These are phyloP conservation scores for Gracilaria vermiculophylla DNA, from an alignment of 23 red algal species.

Conservation along the genomic window DNA sequence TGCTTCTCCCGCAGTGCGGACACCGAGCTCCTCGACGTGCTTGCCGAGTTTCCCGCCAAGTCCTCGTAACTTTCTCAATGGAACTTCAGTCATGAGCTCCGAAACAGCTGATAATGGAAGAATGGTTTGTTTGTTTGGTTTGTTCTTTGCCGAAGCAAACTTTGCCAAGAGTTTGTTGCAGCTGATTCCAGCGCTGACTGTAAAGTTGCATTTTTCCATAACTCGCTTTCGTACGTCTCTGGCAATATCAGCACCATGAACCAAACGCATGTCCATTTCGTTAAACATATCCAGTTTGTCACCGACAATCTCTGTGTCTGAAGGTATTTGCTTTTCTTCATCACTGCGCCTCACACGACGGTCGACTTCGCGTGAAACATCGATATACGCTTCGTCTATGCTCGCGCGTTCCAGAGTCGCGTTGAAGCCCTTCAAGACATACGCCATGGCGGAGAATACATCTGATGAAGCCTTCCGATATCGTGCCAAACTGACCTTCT, in stretches of 20 bases:
- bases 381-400: constrained; percentile 97
- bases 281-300: not conserved
- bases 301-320: constrained; percentile 8
- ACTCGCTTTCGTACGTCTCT: constrained; percentile 51
- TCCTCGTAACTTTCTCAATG: constrained; percentile 66
- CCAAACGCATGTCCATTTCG: constrained; percentile 36
- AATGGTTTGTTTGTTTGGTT: constrained; percentile 86
- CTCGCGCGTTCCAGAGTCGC: constrained; percentile 68
- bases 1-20: constrained; percentile 42
- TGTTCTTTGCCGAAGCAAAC: constrained; percentile 85
- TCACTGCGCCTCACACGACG: not conserved
- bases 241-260: constrained; percentile 55
- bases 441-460: constrained; percentile 66
- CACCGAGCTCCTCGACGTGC: constrained; percentile 16
- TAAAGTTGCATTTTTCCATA: constrained; percentile 43
- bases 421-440: not conserved
- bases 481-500: constrained; percentile 80
- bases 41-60: constrained; percentile 91
- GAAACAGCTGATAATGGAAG: constrained; percentile 53
- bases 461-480: constrained; percentile 79
- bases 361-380: constrained; percentile 77
- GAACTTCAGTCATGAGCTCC: constrained; percentile 49
- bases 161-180: constrained; percentile 94
- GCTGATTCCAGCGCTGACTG: constrained; percentile 81
- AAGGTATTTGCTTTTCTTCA: not conserved